phyloP scores from a whole-genome alignment of 768 basidiomycete genomes.

The Dentipellis sp. region DNA sequence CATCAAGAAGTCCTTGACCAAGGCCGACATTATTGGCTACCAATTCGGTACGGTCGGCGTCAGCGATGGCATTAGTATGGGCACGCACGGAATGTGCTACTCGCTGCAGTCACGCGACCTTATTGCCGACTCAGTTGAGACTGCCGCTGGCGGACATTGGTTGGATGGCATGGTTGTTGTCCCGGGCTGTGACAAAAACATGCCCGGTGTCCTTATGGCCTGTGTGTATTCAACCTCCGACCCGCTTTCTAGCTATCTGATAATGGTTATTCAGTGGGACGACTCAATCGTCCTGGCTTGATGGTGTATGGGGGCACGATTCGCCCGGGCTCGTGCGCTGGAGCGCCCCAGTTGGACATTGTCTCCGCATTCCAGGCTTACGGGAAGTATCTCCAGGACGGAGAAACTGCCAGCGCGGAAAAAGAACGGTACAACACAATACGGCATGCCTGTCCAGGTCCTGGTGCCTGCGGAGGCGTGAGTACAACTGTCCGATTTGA shows the following conservation, averaged over 20 bases:
- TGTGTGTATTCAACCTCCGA: conserved; percentile 37
- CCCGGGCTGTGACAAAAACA: conserved; percentile 99
- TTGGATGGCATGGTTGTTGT: conserved; percentile 96
- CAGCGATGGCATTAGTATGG: conserved; percentile 98
- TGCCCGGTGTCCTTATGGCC: conserved; percentile 99
- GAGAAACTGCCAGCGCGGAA: conserved; percentile 78
- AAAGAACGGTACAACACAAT: conserved; percentile 77
- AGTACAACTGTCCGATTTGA: conserved; percentile 19
- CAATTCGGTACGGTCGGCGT: conserved; percentile 98
- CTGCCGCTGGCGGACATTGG: conserved; percentile 94
- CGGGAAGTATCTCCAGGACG: conserved; percentile 89
- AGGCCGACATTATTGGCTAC: conserved; percentile 78
- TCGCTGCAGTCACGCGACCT: conserved; percentile 97
- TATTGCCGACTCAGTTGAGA: conserved; percentile 96
- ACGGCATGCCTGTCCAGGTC: conserved; percentile 92
- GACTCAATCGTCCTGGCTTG: conserved; percentile 89
- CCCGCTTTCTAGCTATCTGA: no score
- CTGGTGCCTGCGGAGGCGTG: conserved; percentile 96
- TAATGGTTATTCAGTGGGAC: conserved; percentile 51
- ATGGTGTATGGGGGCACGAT: conserved; percentile 99
- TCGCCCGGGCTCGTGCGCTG: conserved; percentile 84
- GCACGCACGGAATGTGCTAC: conserved; percentile 86
- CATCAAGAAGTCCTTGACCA: conserved; percentile 70
- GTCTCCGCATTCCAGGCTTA: conserved; percentile 98
- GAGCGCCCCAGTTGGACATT: conserved; percentile 82